A percentile compares a stretch with the other conserved stretches of the same genome.
Evolutionary conservation across 2,329 filamentous ascomycete species (phyloP).

Genomic region (Trichoderma harzianum): DNA sequence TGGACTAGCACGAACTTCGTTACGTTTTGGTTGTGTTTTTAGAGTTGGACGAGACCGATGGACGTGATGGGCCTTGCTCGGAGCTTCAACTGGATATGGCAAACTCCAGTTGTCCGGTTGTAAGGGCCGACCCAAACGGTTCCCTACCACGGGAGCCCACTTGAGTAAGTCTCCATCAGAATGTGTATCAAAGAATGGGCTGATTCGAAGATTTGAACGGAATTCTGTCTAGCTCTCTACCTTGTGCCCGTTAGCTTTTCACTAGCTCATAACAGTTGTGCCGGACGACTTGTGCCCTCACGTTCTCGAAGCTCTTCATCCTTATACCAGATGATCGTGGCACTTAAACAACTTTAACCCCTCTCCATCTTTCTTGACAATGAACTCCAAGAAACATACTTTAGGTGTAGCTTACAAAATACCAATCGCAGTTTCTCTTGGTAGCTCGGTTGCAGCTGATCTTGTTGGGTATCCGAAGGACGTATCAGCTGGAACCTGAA

Average conservation of each 20-base stretch:
- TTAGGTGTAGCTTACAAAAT: background rate
- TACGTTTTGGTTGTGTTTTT: background rate
- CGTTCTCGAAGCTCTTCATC: background rate
- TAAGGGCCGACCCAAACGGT: background rate
- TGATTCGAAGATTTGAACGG: background rate
- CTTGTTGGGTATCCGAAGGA: background rate
- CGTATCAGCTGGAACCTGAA: no score
- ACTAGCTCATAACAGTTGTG: background rate
- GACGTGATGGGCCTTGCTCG: background rate
- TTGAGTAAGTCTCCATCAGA: background rate
- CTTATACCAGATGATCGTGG: background rate
- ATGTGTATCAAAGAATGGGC: background rate
- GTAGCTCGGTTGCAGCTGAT: background rate
- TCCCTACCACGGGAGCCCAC: background rate
- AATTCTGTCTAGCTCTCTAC: background rate
- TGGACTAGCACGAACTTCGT: background rate
- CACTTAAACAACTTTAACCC: background rate
- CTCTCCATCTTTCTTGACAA: background rate
- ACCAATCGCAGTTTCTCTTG: background rate
- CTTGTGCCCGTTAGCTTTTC: background rate
- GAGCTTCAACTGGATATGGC: background rate
- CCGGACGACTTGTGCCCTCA: background rate
- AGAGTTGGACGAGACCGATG: background rate
- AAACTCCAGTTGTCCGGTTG: background rate
- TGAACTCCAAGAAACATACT: background rate